phyloP scores from a whole-genome alignment of 2,329 filamentous ascomycete genomes.

The Dactylellina parvicollis region DNA sequence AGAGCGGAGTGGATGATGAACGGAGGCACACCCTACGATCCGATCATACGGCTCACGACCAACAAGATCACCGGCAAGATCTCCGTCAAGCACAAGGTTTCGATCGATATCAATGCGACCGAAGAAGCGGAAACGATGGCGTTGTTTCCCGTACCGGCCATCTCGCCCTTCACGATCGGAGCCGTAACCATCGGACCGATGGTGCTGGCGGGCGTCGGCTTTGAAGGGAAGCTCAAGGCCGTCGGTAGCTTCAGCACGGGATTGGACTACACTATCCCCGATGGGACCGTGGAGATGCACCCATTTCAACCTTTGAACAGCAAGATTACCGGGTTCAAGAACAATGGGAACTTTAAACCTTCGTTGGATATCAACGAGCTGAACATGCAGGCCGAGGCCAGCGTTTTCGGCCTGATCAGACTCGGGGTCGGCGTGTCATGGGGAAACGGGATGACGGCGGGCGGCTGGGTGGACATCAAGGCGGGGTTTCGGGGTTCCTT shows the following conservation, averaged over 20 bases:
- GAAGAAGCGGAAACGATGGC: constrained; percentile 1
- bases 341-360: not conserved
- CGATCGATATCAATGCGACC: constrained; percentile 1
- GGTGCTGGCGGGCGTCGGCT: not conserved
- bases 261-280: constrained; percentile 6
- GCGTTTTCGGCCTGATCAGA: not conserved
- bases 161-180: constrained; percentile 3
- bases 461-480: constrained; percentile 7
- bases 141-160: constrained; percentile 5
- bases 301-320: not conserved
- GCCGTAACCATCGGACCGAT: not conserved
- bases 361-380: not conserved
- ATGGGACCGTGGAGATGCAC: not conserved
- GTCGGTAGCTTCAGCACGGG: constrained; percentile 1
- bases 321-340: not conserved
- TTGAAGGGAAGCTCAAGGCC: constrained; percentile 12
- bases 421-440: not conserved
- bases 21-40: not conserved
- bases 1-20: constrained; percentile 13
- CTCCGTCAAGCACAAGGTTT: constrained; percentile 5
- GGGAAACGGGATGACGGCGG: constrained; percentile 1
- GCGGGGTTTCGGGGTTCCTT: not conserved
- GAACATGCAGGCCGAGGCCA: constrained; percentile 3
- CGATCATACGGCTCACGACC: not conserved
- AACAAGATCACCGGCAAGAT: constrained; percentile 2